phyloP scores from a whole-genome alignment of 441 rosid genomes.

The Croton laevigatus region DNA sequence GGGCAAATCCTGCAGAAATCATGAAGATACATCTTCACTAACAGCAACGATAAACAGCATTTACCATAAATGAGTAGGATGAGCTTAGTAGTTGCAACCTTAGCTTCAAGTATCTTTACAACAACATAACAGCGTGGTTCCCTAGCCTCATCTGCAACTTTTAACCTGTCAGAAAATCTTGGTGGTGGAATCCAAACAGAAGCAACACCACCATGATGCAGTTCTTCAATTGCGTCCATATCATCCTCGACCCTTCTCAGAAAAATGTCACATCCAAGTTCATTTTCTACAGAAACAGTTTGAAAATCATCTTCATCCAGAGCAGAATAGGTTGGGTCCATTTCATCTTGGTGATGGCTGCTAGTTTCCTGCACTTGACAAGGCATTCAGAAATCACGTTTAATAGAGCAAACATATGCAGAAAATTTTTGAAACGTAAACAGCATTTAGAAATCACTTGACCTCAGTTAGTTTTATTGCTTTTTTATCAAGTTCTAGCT shows the following conservation, averaged over 20 bases:
- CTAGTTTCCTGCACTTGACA: constrained; percentile 54
- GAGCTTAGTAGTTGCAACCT: constrained; percentile 45
- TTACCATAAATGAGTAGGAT: not conserved
- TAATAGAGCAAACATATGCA: constrained; percentile 8
- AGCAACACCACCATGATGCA: constrained; percentile 54
- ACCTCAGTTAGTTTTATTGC: constrained; percentile 79
- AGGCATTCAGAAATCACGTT: constrained; percentile 18
- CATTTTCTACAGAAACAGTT: constrained; percentile 78
- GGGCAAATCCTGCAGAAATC: constrained; percentile 70
- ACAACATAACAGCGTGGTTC: constrained; percentile 76
- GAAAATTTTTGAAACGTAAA: constrained; percentile 4
- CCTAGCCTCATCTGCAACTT: constrained; percentile 76
- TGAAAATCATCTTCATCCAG: constrained; percentile 97
- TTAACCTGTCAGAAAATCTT: constrained; percentile 84
- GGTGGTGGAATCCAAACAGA: constrained; percentile 97
- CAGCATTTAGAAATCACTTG: constrained; percentile 18
- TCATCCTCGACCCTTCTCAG: constrained; percentile 74
- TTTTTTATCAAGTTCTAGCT: constrained; percentile 84
- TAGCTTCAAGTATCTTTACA: constrained; percentile 86
- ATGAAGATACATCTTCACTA: constrained; percentile 17
- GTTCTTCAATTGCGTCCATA: constrained; percentile 49
- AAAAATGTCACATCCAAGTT: constrained; percentile 85
- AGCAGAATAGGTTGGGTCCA: constrained; percentile 74
- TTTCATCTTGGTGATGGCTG: constrained; percentile 45
- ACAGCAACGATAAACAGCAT: constrained; percentile 8